Evolutionary conservation across 2,329 filamentous ascomycete genomes (phyloP).

Genomic region (Huntiella omanensis): DNA sequence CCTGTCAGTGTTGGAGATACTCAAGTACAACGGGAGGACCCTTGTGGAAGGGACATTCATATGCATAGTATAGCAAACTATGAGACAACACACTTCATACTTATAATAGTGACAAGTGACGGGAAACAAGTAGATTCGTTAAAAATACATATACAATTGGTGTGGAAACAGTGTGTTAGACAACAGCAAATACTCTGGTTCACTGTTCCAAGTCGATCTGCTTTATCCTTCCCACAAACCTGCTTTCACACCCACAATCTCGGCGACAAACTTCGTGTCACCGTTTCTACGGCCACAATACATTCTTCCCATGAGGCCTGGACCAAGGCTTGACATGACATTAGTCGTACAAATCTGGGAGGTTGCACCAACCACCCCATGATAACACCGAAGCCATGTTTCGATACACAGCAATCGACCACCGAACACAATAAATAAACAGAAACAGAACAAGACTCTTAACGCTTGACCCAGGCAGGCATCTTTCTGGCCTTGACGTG

Average conservation of each 20-base stretch:
- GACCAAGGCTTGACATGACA: not conserved
- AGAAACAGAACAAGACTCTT: constrained; percentile 14
- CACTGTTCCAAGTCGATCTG: too few species aligned
- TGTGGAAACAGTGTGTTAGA: not conserved
- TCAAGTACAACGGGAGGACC: too few species aligned
- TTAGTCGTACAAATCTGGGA: constrained; percentile 5
- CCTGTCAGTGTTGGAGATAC: too few species aligned
- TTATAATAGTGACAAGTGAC: too few species aligned
- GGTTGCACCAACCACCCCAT: not conserved
- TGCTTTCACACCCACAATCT: too few species aligned
- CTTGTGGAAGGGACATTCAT: too few species aligned
- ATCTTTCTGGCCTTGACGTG: constrained; percentile 95
- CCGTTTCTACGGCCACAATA: not conserved
- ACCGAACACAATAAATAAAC: not conserved
- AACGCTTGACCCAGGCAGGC: constrained; percentile 90
- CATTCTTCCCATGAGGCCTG: too few species aligned
- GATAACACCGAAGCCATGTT: not conserved
- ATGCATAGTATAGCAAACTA: too few species aligned
- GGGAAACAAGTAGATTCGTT: not conserved
- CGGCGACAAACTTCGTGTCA: too few species aligned
- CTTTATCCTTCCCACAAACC: too few species aligned
- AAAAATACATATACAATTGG: constrained; percentile 3
- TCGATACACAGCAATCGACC: not conserved
- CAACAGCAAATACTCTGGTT: not conserved
- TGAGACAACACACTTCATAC: too few species aligned